phyloP scores from a whole-genome alignment of 345 rosid genomes.

The Stellera chamaejasme region DNA sequence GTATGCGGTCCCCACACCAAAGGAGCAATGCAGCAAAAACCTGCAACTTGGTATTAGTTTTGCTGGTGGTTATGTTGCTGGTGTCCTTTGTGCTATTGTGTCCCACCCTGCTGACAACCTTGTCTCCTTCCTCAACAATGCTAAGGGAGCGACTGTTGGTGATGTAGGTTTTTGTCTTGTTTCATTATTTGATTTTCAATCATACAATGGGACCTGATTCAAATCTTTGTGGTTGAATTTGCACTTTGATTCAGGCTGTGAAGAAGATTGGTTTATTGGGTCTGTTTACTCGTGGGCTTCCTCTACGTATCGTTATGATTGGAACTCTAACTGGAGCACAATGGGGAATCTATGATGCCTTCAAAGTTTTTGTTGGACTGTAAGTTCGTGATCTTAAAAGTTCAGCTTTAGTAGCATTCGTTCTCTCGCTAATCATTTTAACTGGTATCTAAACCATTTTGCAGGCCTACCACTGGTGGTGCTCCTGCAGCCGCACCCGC shows the following conservation, averaged over 20 bases:
- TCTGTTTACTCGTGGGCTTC: conserved; percentile 93
- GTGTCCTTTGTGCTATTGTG: conserved; percentile 80
- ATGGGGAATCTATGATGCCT: conserved; percentile 95
- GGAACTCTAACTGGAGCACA: conserved; percentile 98
- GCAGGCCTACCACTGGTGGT: conserved; percentile 93
- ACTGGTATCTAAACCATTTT: background rate
- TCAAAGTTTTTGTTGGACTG: conserved; percentile 98
- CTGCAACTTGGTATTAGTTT: conserved; percentile 91
- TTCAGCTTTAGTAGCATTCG: too few species aligned
- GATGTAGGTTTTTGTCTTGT: conserved; percentile 48
- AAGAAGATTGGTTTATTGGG: conserved; percentile 89
- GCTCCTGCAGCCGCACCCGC: conserved; percentile 40
- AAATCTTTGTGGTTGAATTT: background rate
- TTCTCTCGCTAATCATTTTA: too few species aligned
- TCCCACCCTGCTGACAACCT: conserved; percentile 98
- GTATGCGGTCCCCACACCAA: conserved; percentile 75
- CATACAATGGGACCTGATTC: background rate
- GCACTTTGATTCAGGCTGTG: conserved; percentile 57
- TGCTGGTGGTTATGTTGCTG: conserved; percentile 93
- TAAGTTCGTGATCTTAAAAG: conserved; percentile 30
- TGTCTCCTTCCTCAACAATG: conserved; percentile 94
- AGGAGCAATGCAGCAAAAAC: conserved; percentile 74
- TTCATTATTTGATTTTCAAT: background rate
- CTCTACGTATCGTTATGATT: conserved; percentile 96
- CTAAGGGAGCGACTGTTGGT: conserved; percentile 95